Evolutionary conservation across 75 land plant genomes (phyloP).

Genomic region (Gnetum montanum): DNA sequence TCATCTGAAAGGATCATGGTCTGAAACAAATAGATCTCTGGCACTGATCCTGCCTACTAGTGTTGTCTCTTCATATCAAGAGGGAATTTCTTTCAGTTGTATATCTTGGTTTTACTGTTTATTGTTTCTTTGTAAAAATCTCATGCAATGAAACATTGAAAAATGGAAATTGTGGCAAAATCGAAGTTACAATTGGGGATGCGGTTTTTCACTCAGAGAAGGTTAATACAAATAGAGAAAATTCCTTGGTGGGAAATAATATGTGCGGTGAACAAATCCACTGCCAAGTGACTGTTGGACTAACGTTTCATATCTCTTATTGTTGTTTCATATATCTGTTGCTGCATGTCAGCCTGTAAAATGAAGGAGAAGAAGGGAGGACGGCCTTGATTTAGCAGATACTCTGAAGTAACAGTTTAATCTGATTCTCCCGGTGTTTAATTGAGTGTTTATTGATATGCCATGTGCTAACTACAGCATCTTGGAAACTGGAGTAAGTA

Average conservation of each 20-base stretch:
- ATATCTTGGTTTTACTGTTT: not conserved
- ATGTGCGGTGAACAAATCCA: constrained; percentile 1
- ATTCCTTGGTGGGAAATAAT: constrained; percentile 9
- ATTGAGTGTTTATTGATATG: no score
- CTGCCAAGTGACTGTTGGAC: constrained; percentile 2
- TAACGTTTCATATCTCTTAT: not conserved
- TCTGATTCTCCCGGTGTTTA: no score
- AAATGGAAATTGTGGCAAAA: not conserved
- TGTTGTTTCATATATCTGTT: not conserved
- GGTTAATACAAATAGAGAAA: not conserved
- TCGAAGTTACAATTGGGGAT: not conserved
- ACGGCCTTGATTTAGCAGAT: no score
- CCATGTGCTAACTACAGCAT: no score
- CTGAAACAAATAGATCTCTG: not conserved
- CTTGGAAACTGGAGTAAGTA: no score
- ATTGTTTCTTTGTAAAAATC: constrained; percentile 6
- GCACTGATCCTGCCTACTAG: not conserved
- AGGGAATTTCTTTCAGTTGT: constrained; percentile 5
- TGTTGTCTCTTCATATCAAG: not conserved
- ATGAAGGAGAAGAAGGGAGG: constrained; percentile 3
- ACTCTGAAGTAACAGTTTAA: no score
- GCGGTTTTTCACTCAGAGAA: not conserved
- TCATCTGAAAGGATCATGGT: not conserved
- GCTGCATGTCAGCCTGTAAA: constrained; percentile 9
- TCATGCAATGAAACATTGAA: not conserved